Evolutionary conservation across 495 filamentous ascomycete genomes (phyloP).

Genomic region (Tetracladium marchalianum): DNA sequence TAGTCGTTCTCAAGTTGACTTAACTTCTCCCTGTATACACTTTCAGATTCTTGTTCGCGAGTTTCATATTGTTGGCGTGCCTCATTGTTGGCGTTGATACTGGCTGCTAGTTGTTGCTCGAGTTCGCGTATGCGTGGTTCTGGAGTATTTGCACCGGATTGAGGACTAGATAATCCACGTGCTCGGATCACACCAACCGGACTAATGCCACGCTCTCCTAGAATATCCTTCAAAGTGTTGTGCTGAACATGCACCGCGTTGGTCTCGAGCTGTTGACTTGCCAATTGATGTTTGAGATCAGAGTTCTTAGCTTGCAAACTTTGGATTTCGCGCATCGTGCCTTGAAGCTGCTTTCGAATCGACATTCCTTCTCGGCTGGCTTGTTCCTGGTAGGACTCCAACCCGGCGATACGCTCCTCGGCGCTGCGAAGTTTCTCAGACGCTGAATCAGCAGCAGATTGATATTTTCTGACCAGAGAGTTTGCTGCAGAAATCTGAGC

Average conservation of each 20-base stretch:
- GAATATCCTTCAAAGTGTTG: constrained; percentile 81
- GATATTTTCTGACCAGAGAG: constrained; percentile 72
- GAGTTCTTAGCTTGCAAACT: constrained; percentile 62
- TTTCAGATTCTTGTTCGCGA: constrained; percentile 74
- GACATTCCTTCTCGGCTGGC: constrained; percentile 83
- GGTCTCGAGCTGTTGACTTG: constrained; percentile 75
- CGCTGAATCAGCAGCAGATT: constrained; percentile 79
- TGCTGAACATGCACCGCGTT: constrained; percentile 88
- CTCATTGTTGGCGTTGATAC: constrained; percentile 72
- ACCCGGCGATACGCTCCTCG: constrained; percentile 89
- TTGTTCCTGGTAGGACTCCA: constrained; percentile 96
- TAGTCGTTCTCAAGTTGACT: constrained; percentile 92
- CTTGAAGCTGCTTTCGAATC: constrained; percentile 81
- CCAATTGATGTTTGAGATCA: constrained; percentile 68
- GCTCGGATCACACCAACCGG: constrained; percentile 44
- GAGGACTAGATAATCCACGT: constrained; percentile 42
- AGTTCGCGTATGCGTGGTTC: constrained; percentile 83
- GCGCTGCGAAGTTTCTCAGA: constrained; percentile 83
- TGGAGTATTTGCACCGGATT: constrained; percentile 67
- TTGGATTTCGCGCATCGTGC: constrained; percentile 69
- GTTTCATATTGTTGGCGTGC: constrained; percentile 63
- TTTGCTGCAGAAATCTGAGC: constrained; percentile 71
- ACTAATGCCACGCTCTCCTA: constrained; percentile 75
- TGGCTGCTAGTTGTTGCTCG: constrained; percentile 77
- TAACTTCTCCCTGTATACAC: constrained; percentile 82